A percentile compares a stretch with the other conserved stretches of the same genome.
These are phyloP conservation scores for Alternaria metachromatica DNA, from an alignment of 2,329 filamentous ascomycete species.

Conservation along the genomic window DNA sequence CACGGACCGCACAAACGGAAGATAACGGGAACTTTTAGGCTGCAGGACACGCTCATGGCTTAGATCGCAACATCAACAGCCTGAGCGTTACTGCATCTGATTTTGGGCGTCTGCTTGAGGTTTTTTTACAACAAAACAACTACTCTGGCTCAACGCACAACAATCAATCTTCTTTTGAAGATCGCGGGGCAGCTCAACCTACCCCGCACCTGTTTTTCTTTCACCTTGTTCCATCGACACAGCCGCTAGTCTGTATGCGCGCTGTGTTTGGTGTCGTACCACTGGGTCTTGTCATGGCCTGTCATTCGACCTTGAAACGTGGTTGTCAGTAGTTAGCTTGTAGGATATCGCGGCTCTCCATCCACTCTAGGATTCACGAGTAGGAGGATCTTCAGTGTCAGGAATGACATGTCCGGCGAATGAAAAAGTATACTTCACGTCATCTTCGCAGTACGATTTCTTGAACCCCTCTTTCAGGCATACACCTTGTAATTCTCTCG, in stretches of 20 bases:
- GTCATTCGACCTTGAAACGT: conserved; percentile 7
- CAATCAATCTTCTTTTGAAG: conserved; percentile 57
- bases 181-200: conserved; percentile 70
- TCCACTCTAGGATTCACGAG: not conserved
- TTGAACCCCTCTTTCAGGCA: conserved; percentile 9
- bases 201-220: conserved; percentile 50
- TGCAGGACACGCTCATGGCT: conserved; percentile 47
- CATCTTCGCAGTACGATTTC: conserved; percentile 6
- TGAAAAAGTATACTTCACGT: conserved; percentile 18
- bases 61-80: conserved; percentile 77
- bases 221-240: conserved; percentile 17
- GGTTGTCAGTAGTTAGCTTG: conserved; percentile 14
- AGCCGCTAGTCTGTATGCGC: conserved; percentile 19
- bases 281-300: conserved; percentile 6
- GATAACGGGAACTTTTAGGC: conserved; percentile 35
- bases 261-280: conserved; percentile 21
- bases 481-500: conserved; percentile 14
- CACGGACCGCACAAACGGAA: conserved; percentile 24
- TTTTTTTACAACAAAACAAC: conserved; percentile 83
- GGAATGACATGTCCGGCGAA: conserved; percentile 15
- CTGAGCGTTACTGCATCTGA: conserved; percentile 52
- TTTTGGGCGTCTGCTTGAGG: conserved; percentile 73
- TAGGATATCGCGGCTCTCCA: conserved; percentile 19
- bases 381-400: conserved; percentile 11
- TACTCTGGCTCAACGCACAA: conserved; percentile 78